Evolutionary conservation across 768 basidiomycete species (phyloP).

Genomic region (Pleurotus djamor): DNA sequence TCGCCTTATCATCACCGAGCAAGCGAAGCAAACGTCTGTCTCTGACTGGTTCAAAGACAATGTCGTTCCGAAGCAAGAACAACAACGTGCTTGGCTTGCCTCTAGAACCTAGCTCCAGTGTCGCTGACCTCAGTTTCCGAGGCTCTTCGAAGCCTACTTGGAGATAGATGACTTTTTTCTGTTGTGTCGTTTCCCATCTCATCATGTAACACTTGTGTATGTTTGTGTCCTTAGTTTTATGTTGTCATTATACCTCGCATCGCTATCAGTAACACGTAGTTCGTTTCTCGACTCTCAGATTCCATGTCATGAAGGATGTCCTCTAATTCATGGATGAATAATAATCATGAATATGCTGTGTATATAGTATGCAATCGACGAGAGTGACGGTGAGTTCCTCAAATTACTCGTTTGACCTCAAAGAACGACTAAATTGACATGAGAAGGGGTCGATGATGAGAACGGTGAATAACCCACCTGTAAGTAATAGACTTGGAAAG

Average conservation of each 20-base stretch:
- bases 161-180: slow-evolving; percentile 33
- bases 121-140: slow-evolving; percentile 46
- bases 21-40: slow-evolving; percentile 62
- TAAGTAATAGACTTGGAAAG: slow-evolving; percentile 97
- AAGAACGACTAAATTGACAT: slow-evolving; percentile 65
- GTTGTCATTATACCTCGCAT: slow-evolving; percentile 4
- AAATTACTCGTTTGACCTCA: slow-evolving; percentile 88
- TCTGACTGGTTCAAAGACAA: slow-evolving; percentile 39
- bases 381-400: slow-evolving; percentile 16
- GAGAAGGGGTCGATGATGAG: not conserved
- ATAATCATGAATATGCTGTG: not conserved
- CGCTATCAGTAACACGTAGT: not conserved
- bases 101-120: slow-evolving; percentile 44
- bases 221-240: slow-evolving; percentile 5
- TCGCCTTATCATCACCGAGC: slow-evolving; percentile 50
- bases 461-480: slow-evolving; percentile 51
- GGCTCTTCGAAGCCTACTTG: slow-evolving; percentile 50
- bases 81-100: slow-evolving; percentile 22
- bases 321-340: too few species aligned
- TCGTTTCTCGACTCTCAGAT: not conserved
- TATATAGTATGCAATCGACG: not conserved
- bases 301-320: too few species aligned
- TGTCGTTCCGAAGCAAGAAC: slow-evolving; percentile 5
- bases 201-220: not conserved
- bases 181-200: not conserved